Evolutionary conservation across 2,329 filamentous ascomycete species (phyloP), one percentile per base, ranked within the genome.

Genomic region (Fusarium nisikadoi): DNA sequence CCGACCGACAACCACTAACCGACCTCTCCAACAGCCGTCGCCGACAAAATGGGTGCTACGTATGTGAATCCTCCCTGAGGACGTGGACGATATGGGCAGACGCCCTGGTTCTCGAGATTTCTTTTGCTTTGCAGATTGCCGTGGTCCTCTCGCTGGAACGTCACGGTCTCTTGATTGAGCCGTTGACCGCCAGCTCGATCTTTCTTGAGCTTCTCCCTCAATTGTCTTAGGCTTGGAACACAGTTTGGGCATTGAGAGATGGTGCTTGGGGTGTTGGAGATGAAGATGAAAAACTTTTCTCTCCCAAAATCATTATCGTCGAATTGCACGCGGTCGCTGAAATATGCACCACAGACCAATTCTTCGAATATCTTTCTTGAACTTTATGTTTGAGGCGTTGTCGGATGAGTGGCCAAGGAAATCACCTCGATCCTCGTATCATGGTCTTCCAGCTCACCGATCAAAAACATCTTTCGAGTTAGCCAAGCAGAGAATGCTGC

Each of bases 401-500:
- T 94, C 84, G 88, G 90, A 89, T 93, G 92, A 94, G 91, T 47
- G 29, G 33, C 23, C 38, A 52, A 61, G 20, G n/a, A 53, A 41
- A 36, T 16, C 25, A 50, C 31, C 10, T 46, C 54, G 66, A 27
- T 25, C 50, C 47, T 52, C 25, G 27, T 61, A 47, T 62, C 58
- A 33, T 49, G 54, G 46, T 43, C 56, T 61, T 56, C 50, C 43
- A 60, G 84, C 89, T 94, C 93, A 94, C 91, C 86, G 91, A 94
- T 92, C 76, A 95, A 95, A 94, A 86, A 71, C 73, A 93, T 91
- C 79, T 67, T 74, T 93, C 92, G 93, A 95, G 93, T 95, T 86
- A 90, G 89, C 89, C 92, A 93, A 90, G 90, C 87, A 86, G 92
- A 95, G 93, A 96, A 96, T 95, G 93, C 91, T 90, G 93, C 93